Evolutionary conservation across 805 yeast genomes (phyloP).

Genomic region (Hanseniaspora clermontiae): DNA sequence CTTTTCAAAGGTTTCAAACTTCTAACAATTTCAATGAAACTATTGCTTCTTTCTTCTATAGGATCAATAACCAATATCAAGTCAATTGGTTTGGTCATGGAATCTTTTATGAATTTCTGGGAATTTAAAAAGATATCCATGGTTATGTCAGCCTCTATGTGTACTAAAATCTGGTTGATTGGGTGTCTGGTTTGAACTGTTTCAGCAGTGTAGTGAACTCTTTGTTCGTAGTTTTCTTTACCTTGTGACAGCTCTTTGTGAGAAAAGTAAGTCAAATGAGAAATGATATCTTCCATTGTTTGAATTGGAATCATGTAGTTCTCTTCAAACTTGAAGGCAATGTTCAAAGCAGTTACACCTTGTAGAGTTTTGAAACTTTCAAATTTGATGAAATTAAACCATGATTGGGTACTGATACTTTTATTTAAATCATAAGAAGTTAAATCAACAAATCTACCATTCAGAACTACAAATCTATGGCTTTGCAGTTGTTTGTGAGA

Average conservation of each 20-base stretch:
- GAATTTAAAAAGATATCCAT: slow-evolving; percentile 14
- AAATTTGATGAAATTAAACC: slow-evolving; percentile 33
- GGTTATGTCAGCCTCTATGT: slow-evolving; percentile 18
- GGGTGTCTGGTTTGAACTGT: slow-evolving; percentile 34
- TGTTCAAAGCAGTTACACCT: slow-evolving; percentile 21
- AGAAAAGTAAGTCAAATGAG: slow-evolving; percentile 30
- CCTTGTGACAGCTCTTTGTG: slow-evolving; percentile 23
- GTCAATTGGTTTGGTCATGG: slow-evolving; percentile 34
- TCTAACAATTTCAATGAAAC: slow-evolving; percentile 38
- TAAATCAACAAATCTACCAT: slow-evolving; percentile 41
- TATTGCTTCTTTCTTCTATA: slow-evolving; percentile 53
- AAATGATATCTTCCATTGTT: slow-evolving; percentile 37
- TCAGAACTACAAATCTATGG: slow-evolving; percentile 34
- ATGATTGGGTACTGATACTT: slow-evolving; percentile 19
- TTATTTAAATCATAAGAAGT: slow-evolving; percentile 19
- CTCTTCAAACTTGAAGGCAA: slow-evolving; percentile 17
- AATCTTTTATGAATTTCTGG: slow-evolving; percentile 19
- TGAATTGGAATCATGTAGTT: slow-evolving; percentile 25
- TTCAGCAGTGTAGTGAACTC: slow-evolving; percentile 33
- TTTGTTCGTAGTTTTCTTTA: slow-evolving; percentile 18
- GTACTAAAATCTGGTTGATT: slow-evolving; percentile 1
- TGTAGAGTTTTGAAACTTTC: slow-evolving; percentile 39
- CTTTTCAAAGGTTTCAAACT: slow-evolving; percentile 16
- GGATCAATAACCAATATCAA: slow-evolving; percentile 61
- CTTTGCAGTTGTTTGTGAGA: slow-evolving; percentile 20